Base-by-base conservation (phyloP, 2,329 filamentous ascomycete species). In the Alternaria ethzedia region DNA sequence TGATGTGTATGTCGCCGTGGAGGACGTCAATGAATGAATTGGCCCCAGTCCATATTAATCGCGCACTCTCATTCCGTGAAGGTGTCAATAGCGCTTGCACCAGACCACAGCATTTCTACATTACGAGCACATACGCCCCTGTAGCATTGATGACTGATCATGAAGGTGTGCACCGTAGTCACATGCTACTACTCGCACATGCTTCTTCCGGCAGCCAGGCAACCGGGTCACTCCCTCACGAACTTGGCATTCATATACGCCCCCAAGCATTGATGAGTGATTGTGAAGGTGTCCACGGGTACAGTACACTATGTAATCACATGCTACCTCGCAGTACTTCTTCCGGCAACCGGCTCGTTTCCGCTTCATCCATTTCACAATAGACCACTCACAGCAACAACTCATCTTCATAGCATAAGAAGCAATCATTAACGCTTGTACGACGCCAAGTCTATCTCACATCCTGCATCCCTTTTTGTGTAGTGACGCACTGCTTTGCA, bases 391-490 rank as follows among this genome's bases (percentile, higher is more conserved):
- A 54, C 15, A 17, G 17, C n/a, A 52, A 26, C 21, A 21, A 21
- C 4, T 3, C 21, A 21, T 21, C 28, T 41, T 28, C 15, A 44
- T 30, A 28, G 26, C 54, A 57, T 26, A 49, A 57, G n/a, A 52
- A 59, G 32, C 46, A 59, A 59, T 54, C 47, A 59, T 54, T 59
- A 59, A 52, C 32, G 28, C 30, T 28, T 20, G 17, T 59, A 59
- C 30, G 25, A 52, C 56, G 30, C 44, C 28, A 15, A 21, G 41
- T 57, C 54, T 49, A 49, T 36, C 26, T 57, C 41, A 36, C 28
- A 36, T 21, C 17, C 47, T n/a, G 20, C 47, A 36, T 41, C 36
- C 32, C 36, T 17, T 52, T 52, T 36, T 30, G 28, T 30, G 5
- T 30, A 12, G 49, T 52, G 49, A 52, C 49, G 21, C 21, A 23